A percentile compares a stretch with the other conserved stretches of the same genome.
Evolutionary conservation across 495 filamentous ascomycete genomes (phyloP).

Genomic region (Pyronema domesticum): DNA sequence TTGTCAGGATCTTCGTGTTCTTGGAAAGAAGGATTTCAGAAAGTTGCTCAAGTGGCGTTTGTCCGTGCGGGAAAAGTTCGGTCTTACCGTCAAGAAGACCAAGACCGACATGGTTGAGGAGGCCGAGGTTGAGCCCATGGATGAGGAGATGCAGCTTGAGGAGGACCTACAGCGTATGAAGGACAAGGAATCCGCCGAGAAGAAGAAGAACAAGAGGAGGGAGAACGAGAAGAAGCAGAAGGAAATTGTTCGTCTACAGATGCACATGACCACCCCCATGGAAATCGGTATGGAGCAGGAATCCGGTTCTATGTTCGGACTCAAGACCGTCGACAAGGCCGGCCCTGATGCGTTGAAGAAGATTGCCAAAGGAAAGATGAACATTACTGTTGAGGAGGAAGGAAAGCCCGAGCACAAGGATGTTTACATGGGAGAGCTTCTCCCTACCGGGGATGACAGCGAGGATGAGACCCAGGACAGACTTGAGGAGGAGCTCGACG

Average conservation of each 20-base stretch:
- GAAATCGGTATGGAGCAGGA: constrained; percentile 88
- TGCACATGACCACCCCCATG: constrained; percentile 89
- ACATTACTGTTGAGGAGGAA: constrained; percentile 35
- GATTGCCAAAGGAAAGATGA: constrained; percentile 65
- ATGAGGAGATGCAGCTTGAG: constrained; percentile 79
- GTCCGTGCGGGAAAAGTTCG: constrained; percentile 71
- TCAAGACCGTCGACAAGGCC: constrained; percentile 61
- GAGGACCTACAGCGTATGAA: constrained; percentile 65
- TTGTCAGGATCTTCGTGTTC: constrained; percentile 73
- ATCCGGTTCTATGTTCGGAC: constrained; percentile 61
- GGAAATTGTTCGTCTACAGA: constrained; percentile 82
- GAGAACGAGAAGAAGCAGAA: constrained; percentile 82
- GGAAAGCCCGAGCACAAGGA: constrained; percentile 41
- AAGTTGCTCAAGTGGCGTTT: constrained; percentile 82
- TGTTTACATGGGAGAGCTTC: constrained; percentile 31
- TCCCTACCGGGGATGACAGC: constrained; percentile 38
- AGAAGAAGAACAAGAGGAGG: constrained; percentile 60
- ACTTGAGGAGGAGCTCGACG: constrained; percentile 69
- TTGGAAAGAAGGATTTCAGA: constrained; percentile 90
- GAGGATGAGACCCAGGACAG: constrained; percentile 60
- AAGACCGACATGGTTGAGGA: constrained; percentile 38
- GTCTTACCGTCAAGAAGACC: constrained; percentile 60
- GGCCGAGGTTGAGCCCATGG: constrained; percentile 69
- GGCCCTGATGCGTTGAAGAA: constrained; percentile 39
- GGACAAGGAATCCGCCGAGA: constrained; percentile 53